Base-by-base conservation (phyloP, 2,329 filamentous ascomycete genomes). In the Neonectria coccinea region DNA sequence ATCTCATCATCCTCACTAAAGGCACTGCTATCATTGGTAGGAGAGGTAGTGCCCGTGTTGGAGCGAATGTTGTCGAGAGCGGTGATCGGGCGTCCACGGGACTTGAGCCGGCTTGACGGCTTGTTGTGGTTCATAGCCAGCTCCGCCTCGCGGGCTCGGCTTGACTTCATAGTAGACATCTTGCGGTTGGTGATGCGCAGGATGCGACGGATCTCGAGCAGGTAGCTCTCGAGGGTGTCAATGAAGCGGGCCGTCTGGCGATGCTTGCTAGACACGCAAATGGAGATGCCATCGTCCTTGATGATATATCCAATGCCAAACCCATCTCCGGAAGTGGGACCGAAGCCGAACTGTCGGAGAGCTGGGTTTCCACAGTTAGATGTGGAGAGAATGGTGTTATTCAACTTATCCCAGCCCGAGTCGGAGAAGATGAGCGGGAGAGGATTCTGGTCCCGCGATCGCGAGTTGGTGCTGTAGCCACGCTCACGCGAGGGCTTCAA, bases 251-350 rank as follows among this genome's bases (percentile, higher is more conserved):
- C 89, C 0, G 96, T 99, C 81, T 99, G 96, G 44, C 96, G 85
- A 78, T 99, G 96, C 80, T 97, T 97, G 74, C 92, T 96, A 14
- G 91, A 92, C 1, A 94, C 94, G 78, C 96, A 98, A 66, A 99
- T 95, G 51, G 91, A 93, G 65, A 98, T 92, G 53, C 89, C 87
- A 18, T 79, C 78, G 27, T 80, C 78, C 80, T 99, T 99, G 86
- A 99, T 97, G 74, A 99, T 98, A 82, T 99, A 99, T 2, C 96
- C 96, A 60, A 99, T 97, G 31, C 96, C 96, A 75, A 98, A 98
- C 0, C 96, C 96, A 70, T 97, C 94, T 2, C 90, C 95, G 0
- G 92, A 95, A 0, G 95, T 97, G 1, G 96, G 96, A 0, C 96
- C 96, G 76, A 99, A 99, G 4, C 96, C 96, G 74, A 99, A 99